These are phyloP conservation scores for Nannochloropsis salina DNA, from an alignment of 108 stramenopile species.

Conservation along the genomic window DNA sequence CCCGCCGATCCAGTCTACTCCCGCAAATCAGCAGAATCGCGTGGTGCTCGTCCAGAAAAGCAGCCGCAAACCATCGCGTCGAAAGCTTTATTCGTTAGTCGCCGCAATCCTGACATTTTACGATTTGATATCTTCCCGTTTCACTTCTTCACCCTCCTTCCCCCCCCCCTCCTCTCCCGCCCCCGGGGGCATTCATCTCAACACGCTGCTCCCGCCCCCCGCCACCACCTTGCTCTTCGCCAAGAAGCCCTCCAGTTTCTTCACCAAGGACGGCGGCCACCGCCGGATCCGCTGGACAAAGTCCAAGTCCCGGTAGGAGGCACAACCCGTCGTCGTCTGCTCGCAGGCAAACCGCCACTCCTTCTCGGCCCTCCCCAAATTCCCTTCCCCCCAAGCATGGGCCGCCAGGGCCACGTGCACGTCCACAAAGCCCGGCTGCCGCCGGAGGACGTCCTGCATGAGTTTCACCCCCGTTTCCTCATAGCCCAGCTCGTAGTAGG, in stretches of 20 bases:
- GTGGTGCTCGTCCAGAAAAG: too few species aligned
- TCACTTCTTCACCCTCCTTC: not conserved
- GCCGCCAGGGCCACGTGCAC: slow-evolving; percentile 20
- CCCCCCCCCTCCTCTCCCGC: not conserved
- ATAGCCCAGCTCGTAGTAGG: not conserved
- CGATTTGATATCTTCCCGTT: too few species aligned
- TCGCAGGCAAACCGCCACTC: not conserved
- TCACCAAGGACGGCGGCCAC: slow-evolving; percentile 18
- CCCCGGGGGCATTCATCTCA: not conserved
- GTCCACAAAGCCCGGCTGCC: not conserved
- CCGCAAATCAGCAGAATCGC: too few species aligned
- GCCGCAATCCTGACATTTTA: too few species aligned
- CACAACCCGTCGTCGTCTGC: not conserved
- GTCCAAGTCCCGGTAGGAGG: not conserved
- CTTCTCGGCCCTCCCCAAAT: not conserved
- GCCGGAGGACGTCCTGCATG: not conserved
- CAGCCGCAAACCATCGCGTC: too few species aligned
- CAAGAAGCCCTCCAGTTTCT: not conserved
- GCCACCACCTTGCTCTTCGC: slow-evolving; percentile 18
- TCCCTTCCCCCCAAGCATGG: not conserved
- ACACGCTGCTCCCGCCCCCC: slow-evolving; percentile 4
- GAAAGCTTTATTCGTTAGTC: too few species aligned
- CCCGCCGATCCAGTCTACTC: too few species aligned
- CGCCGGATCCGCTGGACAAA: slow-evolving; percentile 12
- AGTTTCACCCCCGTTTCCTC: not conserved